These are phyloP conservation scores for Nakazawaea wickerhamii DNA, from an alignment of 805 yeast species.

Conservation along the genomic window DNA sequence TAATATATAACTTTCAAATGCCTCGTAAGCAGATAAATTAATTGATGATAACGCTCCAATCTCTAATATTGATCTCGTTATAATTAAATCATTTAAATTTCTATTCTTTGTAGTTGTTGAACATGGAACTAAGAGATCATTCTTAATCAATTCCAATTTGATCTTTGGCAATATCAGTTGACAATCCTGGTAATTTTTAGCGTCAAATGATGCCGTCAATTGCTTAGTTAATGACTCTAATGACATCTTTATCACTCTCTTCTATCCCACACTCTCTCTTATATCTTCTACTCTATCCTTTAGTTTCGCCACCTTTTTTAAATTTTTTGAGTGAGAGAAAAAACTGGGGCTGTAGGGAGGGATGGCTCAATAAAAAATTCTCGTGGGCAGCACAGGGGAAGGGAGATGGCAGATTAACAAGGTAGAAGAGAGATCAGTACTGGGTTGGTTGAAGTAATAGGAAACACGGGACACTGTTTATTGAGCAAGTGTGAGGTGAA, in stretches of 20 bases:
- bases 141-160: constrained; percentile 74
- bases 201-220: constrained; percentile 58
- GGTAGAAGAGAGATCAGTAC: too few relatives aligned
- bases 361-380: too few relatives aligned
- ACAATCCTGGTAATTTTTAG: constrained; percentile 58
- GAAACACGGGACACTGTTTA: too few relatives aligned
- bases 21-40: constrained; percentile 51
- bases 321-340: not conserved
- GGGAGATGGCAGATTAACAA: too few relatives aligned
- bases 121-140: constrained; percentile 67
- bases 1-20: constrained; percentile 67
- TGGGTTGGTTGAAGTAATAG: too few relatives aligned
- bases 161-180: constrained; percentile 59
- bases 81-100: constrained; percentile 60
- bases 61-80: constrained; percentile 80
- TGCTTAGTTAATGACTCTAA: constrained; percentile 66
- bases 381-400: too few relatives aligned
- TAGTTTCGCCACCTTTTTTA: not conserved
- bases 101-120: constrained; percentile 28
- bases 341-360: not conserved
- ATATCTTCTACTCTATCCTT: not conserved
- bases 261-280: not conserved
- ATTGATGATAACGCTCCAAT: constrained; percentile 82
- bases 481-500: too few relatives aligned
- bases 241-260: constrained; percentile 35